phyloP scores from a whole-genome alignment of 345 rosid species.

The Murraya koenigii region DNA sequence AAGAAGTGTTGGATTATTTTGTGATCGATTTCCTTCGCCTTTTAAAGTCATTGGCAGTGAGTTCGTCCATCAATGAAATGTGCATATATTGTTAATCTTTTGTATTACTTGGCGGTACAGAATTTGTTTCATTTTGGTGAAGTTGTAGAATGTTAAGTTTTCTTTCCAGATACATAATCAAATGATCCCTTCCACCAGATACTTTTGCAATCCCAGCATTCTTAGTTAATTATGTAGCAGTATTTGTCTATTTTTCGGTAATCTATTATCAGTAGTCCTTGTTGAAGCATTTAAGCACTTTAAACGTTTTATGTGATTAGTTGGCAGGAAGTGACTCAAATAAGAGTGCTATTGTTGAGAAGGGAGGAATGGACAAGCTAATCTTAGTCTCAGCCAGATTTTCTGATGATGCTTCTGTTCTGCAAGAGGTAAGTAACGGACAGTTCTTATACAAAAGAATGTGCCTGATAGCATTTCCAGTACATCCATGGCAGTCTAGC shows the following conservation, averaged over 20 bases:
- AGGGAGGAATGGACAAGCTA: slow-evolving; percentile 66
- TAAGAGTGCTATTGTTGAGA: slow-evolving; percentile 75
- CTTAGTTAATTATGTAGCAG: background rate
- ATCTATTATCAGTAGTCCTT: slow-evolving; percentile 4
- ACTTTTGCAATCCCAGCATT: background rate
- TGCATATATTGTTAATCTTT: background rate
- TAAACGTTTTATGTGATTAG: slow-evolving; percentile 35
- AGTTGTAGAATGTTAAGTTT: background rate
- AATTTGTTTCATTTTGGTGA: background rate
- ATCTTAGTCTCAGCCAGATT: slow-evolving; percentile 67
- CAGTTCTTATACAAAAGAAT: background rate
- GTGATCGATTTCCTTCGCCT: background rate
- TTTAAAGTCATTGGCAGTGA: background rate
- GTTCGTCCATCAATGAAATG: background rate
- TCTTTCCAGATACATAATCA: background rate
- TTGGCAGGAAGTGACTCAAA: slow-evolving; percentile 95
- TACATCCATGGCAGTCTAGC: background rate
- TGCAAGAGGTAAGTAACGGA: slow-evolving; percentile 66
- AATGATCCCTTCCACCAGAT: background rate
- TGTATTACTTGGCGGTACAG: background rate
- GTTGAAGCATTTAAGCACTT: slow-evolving; percentile 1
- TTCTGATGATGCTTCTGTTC: slow-evolving; percentile 73
- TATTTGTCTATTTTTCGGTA: background rate
- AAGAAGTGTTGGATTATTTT: background rate
- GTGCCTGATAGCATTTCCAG: background rate